Base-by-base conservation (phyloP, 1,284 basidiomycete genomes). In the Leccinum subrobustum region DNA sequence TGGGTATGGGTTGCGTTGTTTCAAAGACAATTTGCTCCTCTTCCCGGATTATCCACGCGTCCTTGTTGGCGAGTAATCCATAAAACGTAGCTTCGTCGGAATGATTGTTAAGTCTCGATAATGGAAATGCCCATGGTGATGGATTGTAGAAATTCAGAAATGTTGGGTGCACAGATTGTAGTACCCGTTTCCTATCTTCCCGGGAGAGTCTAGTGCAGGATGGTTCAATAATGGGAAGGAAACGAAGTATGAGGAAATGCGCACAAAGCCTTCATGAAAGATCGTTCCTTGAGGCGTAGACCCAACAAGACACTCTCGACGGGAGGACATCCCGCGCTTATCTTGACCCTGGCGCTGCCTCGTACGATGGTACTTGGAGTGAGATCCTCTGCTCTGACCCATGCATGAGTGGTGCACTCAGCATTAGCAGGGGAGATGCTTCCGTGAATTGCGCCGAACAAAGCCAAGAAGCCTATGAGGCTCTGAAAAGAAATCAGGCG, bases 231-330 rank as follows among this genome's bases (percentile, higher is more conserved):
- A 11, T 7, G n/a, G 33, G 9, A 35, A 12, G 18, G 1, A 18
- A 25, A 14, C 1, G 6, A 5, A 14, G 8, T 12, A 33, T 7
- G 20, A 25, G 1, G 18, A 23, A 11, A 35, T 4, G 7, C 1
- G 3, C 33, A 63, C 67, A 67, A 33, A 5, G 57, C 54, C 53
- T 68, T 68, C 27, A 63, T 7, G 23, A 71, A 62, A 1, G 64
- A 60, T 20, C 68, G 27, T 52, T 69, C 69, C 44, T 70, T 71
- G 68, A 68, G 55, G n/a, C 68, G 59, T 3, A 71, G n/a, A 8
- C 67, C 69, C 29, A 68, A 29, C 9, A 29, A 52, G 27, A 61
- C 50, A 6, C 11, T 7, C 11, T 64, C 52, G 44, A 68, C 14
- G 2, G 51, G 20, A 20, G 67, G 65, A 39, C 67, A 69, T 20